A percentile compares a stretch with the other conserved stretches of the same genome.
These are phyloP conservation scores for Tilletia setariae DNA, from an alignment of 1,284 basidiomycete genomes.

Conservation along the genomic window DNA sequence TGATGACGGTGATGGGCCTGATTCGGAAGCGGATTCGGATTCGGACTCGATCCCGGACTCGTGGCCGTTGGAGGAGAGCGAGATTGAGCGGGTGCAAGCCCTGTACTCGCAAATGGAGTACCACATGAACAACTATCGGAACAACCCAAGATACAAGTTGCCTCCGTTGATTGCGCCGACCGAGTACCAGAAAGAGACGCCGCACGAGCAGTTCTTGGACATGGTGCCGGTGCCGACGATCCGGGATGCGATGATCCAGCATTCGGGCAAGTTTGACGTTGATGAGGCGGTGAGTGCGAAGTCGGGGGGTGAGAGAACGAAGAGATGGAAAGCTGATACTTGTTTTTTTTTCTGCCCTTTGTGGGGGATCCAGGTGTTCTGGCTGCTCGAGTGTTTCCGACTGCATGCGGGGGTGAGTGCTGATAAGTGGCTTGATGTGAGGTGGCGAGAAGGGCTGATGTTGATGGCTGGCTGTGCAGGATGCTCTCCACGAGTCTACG, in stretches of 20 bases:
- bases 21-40: background rate
- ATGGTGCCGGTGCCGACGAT: conserved; percentile 27
- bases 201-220: conserved; percentile 37
- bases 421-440: no score
- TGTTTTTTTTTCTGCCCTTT: background rate
- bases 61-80: conserved; percentile 3
- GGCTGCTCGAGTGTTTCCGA: background rate
- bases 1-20: background rate
- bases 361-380: background rate
- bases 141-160: conserved; percentile 32
- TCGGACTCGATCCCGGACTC: background rate
- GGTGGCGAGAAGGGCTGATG: no score
- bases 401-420: background rate
- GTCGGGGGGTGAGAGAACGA: background rate
- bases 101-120: conserved; percentile 26
- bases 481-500: conserved; percentile 24
- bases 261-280: conserved; percentile 21
- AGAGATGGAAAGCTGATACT: background rate
- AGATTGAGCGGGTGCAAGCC: conserved; percentile 24
- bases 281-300: conserved; percentile 18
- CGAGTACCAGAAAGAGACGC: conserved; percentile 30
- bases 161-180: conserved; percentile 34
- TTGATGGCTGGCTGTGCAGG: conserved; percentile 22
- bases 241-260: conserved; percentile 35
- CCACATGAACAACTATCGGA: conserved; percentile 29